These are phyloP conservation scores for Hyaloscypha variabilis DNA, from an alignment of 495 filamentous ascomycete genomes.

Conservation along the genomic window DNA sequence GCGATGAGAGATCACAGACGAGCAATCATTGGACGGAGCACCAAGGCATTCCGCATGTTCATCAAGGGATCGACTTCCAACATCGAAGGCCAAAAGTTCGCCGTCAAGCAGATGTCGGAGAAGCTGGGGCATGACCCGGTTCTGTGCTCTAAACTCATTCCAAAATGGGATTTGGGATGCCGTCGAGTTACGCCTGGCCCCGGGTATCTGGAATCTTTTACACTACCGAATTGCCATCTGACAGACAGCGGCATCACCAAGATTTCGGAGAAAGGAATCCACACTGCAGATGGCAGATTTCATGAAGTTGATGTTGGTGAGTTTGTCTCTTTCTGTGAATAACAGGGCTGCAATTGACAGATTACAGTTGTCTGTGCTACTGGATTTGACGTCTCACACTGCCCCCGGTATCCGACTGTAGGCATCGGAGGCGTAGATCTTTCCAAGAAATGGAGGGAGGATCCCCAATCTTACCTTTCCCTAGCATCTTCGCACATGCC, in stretches of 20 bases:
- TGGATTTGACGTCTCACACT: slow-evolving; percentile 52
- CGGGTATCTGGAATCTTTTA: slow-evolving; percentile 58
- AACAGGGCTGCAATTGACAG: slow-evolving; percentile 33
- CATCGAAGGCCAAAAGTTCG: not conserved
- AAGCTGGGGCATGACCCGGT: slow-evolving; percentile 34
- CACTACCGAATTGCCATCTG: slow-evolving; percentile 51
- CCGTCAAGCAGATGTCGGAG: not conserved
- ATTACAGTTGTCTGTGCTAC: slow-evolving; percentile 59
- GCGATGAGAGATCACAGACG: not conserved
- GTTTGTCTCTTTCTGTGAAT: not conserved
- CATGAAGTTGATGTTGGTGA: slow-evolving; percentile 37
- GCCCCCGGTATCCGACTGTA: slow-evolving; percentile 51
- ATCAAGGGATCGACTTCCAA: not conserved
- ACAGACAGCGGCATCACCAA: slow-evolving; percentile 40
- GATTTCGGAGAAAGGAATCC: slow-evolving; percentile 49
- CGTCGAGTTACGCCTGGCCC: slow-evolving; percentile 60
- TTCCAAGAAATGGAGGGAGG: slow-evolving; percentile 46
- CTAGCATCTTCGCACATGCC: slow-evolving; percentile 44
- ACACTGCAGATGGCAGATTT: slow-evolving; percentile 40
- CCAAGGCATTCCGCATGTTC: not conserved
- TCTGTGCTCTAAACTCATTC: slow-evolving; percentile 20
- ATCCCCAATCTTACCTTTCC: slow-evolving; percentile 50
- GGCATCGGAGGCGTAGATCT: slow-evolving; percentile 46
- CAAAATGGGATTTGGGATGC: slow-evolving; percentile 57
- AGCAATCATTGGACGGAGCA: not conserved